These are phyloP conservation scores for Cynanchum wilfordii DNA, from an alignment of 257 asterid genomes.

Conservation along the genomic window DNA sequence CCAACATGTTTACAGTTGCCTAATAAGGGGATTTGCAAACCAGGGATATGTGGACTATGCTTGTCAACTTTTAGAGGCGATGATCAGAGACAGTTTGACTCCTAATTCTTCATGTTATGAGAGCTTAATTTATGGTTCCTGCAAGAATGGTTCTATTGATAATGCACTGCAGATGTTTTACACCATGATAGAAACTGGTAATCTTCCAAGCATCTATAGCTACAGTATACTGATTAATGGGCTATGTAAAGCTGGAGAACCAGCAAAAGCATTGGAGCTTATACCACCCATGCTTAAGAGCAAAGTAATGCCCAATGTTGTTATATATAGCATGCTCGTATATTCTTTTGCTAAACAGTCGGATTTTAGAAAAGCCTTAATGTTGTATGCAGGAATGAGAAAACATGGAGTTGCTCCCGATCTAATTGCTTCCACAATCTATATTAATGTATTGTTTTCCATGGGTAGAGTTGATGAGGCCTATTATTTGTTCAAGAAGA, in stretches of 20 bases:
- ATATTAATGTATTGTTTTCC: constrained; percentile 32
- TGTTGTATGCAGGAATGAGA: constrained; percentile 41
- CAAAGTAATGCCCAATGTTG: constrained; percentile 41
- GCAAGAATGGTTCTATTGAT: constrained; percentile 33
- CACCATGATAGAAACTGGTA: constrained; percentile 30
- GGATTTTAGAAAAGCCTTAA: constrained; percentile 32
- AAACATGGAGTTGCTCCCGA: constrained; percentile 46
- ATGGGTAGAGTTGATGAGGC: constrained; percentile 39
- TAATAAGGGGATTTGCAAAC: constrained; percentile 47
- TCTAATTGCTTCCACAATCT: constrained; percentile 35
- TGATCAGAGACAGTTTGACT: constrained; percentile 37
- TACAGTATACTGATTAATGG: constrained; percentile 32
- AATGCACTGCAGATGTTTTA: constrained; percentile 30
- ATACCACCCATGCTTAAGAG: constrained; percentile 50
- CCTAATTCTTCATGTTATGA: constrained; percentile 32
- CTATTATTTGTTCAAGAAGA: constrained; percentile 32
- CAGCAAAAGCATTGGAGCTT: constrained; percentile 48
- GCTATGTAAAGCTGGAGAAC: constrained; percentile 40
- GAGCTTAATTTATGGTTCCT: constrained; percentile 40
- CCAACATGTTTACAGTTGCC: constrained; percentile 37
- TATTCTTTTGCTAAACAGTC: constrained; percentile 50
- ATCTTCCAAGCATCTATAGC: constrained; percentile 29
- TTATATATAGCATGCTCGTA: constrained; percentile 40
- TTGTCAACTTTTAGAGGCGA: constrained; percentile 42
- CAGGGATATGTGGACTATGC: constrained; percentile 50